These are phyloP conservation scores for Pseudogymnoascus sp. DNA, from an alignment of 2,329 filamentous ascomycete species.

Conservation along the genomic window DNA sequence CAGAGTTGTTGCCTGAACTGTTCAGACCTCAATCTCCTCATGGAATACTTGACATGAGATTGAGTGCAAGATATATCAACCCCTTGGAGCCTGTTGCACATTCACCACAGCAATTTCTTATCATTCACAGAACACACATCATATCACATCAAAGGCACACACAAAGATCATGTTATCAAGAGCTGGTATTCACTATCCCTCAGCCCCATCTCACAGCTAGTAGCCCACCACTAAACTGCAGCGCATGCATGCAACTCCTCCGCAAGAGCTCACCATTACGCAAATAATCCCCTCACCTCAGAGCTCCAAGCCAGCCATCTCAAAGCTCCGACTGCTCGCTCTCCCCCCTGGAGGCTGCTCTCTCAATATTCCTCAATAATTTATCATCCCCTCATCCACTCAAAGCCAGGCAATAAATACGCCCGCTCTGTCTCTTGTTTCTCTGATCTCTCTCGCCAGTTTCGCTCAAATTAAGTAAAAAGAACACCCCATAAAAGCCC, in stretches of 20 bases:
- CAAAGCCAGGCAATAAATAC: not conserved
- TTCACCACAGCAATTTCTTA: not conserved
- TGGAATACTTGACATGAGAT: not conserved
- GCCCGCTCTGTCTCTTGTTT: not conserved
- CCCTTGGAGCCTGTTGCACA: not conserved
- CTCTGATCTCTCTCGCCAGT: not conserved
- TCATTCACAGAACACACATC: not conserved
- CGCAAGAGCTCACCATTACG: not conserved
- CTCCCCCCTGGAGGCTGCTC: not conserved
- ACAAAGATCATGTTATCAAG: not conserved
- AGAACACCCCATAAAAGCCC: not conserved
- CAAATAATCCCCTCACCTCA: not conserved
- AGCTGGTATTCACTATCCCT: slow-evolving; percentile 9
- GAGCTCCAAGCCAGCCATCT: not conserved
- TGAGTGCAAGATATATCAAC: not conserved
- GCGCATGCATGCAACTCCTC: not conserved
- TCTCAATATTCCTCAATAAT: not conserved
- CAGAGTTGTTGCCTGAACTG: too few species aligned
- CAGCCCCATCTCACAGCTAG: not conserved
- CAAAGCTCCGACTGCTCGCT: not conserved
- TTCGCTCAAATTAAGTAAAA: slow-evolving; percentile 7
- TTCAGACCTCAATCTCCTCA: not conserved
- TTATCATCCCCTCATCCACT: not conserved
- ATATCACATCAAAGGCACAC: not conserved
- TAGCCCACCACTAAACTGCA: not conserved